Percentiles rank a stretch among this genome's conserved stretches.
These are phyloP conservation scores for Stagonosporopsis cucurbitacearum DNA, from an alignment of 2,329 filamentous ascomycete species.

Conservation along the genomic window DNA sequence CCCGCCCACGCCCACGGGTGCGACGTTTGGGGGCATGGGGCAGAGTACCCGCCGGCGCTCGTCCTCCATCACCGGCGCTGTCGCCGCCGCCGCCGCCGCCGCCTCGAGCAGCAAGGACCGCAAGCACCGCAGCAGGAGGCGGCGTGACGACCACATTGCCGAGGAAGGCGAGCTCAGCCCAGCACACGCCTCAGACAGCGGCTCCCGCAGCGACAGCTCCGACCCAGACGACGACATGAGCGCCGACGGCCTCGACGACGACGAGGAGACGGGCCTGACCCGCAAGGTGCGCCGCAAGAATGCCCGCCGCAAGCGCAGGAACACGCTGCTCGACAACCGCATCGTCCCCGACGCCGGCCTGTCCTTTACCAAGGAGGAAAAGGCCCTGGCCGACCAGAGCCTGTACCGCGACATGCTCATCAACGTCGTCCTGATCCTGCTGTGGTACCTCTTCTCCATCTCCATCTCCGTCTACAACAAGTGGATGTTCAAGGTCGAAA, in stretches of 20 bases:
- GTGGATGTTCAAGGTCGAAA: constrained; percentile 88
- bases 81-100: constrained; percentile 29
- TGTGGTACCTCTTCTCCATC: constrained; percentile 93
- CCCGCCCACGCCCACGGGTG: constrained; percentile 41
- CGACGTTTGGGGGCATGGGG: constrained; percentile 16
- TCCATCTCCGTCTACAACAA: constrained; percentile 88
- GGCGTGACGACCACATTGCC: constrained; percentile 41
- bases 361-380: constrained; percentile 72
- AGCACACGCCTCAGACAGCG: constrained; percentile 41
- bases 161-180: constrained; percentile 43
- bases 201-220: constrained; percentile 48
- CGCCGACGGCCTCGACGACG: constrained; percentile 76
- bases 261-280: constrained; percentile 89
- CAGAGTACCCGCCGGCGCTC: constrained; percentile 40
- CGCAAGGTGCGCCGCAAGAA: constrained; percentile 73
- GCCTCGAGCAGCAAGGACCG: constrained; percentile 28
- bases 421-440: constrained; percentile 79
- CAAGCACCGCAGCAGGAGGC: constrained; percentile 36
- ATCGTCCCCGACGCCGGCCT: constrained; percentile 53
- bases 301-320: constrained; percentile 69
- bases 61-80: constrained; percentile 43
- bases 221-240: constrained; percentile 65
- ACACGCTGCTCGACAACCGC: constrained; percentile 76
- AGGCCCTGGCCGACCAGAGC: constrained; percentile 75
- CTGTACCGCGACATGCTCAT: constrained; percentile 72